Evolutionary conservation across 2,329 filamentous ascomycete genomes (phyloP), one percentile per base, ranked within the genome.

Genomic region (Trichoderma guizhouense): DNA sequence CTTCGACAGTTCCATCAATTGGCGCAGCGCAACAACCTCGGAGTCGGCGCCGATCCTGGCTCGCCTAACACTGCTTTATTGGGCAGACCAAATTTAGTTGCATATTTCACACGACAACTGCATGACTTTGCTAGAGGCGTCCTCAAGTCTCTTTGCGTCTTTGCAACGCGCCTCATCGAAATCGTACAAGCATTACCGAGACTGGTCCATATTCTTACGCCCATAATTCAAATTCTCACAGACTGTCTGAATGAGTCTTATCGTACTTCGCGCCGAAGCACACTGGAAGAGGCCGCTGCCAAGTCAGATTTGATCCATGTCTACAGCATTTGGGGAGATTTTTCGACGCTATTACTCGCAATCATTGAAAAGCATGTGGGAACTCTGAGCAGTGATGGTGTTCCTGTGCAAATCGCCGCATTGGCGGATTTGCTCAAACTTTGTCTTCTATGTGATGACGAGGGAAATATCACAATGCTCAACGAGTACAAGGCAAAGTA

Each of bases 321-420:
- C 0, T 80, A 87, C 69, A 74, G 79, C 2, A 81, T 86, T 32
- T 89, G 86, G 75, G 77, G 78, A 21, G 73, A 79, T 12, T 81
- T 85, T 47, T 84, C 85, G 1, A 75, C 75, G 7, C 82, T 82
- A 5, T 76, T 90, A 18, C 80, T 81, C 4, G 74, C 75, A 4
- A 82, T 87, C 69, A 84, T 90, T 57, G 87, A 89, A 34, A 90
- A 88, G 75, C 85, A 86, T 70, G 83, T 87, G 55, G 89, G 87
- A 11, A 82, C 83, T 63, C 79, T 91, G 21, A 81, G 80, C 15
- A 79, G 79, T 15, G 87, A 89, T 2, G 82, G 81, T 32, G 82
- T 85, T 1, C 75, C 78, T 15, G 72, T 69, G 18, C 77, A 83
- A 14, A 79, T 89, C 21, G 74, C 75, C 2, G 79, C 80, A 15